Percentiles rank a stretch among this genome's conserved stretches.
These are phyloP conservation scores for Boletus rubropictus DNA, from an alignment of 768 basidiomycete genomes.

Conservation along the genomic window DNA sequence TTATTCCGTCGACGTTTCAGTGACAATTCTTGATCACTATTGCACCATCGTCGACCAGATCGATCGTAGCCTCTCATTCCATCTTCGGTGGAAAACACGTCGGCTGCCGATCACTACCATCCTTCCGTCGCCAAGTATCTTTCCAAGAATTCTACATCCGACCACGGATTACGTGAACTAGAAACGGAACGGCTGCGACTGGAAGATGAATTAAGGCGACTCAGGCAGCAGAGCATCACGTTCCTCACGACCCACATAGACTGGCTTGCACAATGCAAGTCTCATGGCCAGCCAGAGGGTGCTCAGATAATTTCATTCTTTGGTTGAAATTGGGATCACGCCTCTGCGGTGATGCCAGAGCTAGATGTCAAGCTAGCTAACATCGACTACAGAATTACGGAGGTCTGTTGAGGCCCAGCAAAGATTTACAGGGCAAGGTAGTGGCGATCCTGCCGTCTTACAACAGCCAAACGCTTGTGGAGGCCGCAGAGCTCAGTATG, in stretches of 20 bases:
- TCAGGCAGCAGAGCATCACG: slow-evolving; percentile 17
- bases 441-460: no score
- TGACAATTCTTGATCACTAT: slow-evolving; percentile 16
- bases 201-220: slow-evolving; percentile 14
- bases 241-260: slow-evolving; percentile 27
- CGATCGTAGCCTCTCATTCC: no score
- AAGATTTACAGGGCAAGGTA: neutral
- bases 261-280: slow-evolving; percentile 23
- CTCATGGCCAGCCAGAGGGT: slow-evolving; percentile 3
- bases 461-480: neutral
- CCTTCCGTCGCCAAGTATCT: neutral
- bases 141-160: neutral
- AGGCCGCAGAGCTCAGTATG: no score
- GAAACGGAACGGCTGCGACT: slow-evolving; percentile 10
- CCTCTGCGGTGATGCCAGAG: slow-evolving; percentile 12
- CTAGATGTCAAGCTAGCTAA: slow-evolving; percentile 14
- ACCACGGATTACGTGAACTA: slow-evolving; percentile 4
- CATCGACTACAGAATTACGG: slow-evolving; percentile 8
- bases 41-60: neutral
- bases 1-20: slow-evolving; percentile 10
- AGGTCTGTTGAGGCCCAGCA: slow-evolving; percentile 3
- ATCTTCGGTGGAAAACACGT: no score
- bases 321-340: slow-evolving; percentile 16
- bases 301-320: slow-evolving; percentile 18
- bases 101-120: slow-evolving; percentile 4